A percentile compares a stretch with the other conserved stretches of the same genome.
These are phyloP conservation scores for Vigna unguiculata DNA, from an alignment of 306 rosid species.

Conservation along the genomic window DNA sequence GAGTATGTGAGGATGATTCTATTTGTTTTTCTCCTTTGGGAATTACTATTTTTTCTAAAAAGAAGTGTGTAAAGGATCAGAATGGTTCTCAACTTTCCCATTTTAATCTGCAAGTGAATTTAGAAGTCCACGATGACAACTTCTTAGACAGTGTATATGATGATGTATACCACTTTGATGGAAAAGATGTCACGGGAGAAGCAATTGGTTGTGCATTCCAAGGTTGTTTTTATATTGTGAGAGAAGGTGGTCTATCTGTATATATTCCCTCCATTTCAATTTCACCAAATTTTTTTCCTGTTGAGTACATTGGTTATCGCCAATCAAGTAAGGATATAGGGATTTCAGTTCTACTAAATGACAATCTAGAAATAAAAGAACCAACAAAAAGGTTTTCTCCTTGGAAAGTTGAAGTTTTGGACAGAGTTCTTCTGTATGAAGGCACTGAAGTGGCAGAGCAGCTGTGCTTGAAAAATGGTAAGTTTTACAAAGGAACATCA, in stretches of 20 bases:
- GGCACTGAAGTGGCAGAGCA: slow-evolving; percentile 79
- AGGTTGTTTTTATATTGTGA: slow-evolving; percentile 83
- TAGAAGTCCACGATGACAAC: slow-evolving; percentile 67
- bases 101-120: slow-evolving; percentile 63
- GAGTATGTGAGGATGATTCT: slow-evolving; percentile 64
- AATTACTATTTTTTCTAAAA: slow-evolving; percentile 71
- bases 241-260: slow-evolving; percentile 80
- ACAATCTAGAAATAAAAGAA: slow-evolving; percentile 56
- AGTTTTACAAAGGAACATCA: slow-evolving; percentile 47
- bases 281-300: slow-evolving; percentile 68
- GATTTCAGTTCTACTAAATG: slow-evolving; percentile 53
- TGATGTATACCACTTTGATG: slow-evolving; percentile 49
- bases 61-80: slow-evolving; percentile 48
- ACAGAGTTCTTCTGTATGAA: slow-evolving; percentile 85
- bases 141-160: slow-evolving; percentile 54
- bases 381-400: slow-evolving; percentile 59
- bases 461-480: slow-evolving; percentile 87
- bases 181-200: slow-evolving; percentile 69
- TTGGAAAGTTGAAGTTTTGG: slow-evolving; percentile 85
- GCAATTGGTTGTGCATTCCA: slow-evolving; percentile 86
- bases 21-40: slow-evolving; percentile 85
- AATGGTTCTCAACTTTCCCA: slow-evolving; percentile 70
- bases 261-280: slow-evolving; percentile 78
- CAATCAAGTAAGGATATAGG: slow-evolving; percentile 56
- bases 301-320: slow-evolving; percentile 65